Conservation (phyloP, 176 grass and related monocot genomes). For the Calamus simplicifolius region DNA sequence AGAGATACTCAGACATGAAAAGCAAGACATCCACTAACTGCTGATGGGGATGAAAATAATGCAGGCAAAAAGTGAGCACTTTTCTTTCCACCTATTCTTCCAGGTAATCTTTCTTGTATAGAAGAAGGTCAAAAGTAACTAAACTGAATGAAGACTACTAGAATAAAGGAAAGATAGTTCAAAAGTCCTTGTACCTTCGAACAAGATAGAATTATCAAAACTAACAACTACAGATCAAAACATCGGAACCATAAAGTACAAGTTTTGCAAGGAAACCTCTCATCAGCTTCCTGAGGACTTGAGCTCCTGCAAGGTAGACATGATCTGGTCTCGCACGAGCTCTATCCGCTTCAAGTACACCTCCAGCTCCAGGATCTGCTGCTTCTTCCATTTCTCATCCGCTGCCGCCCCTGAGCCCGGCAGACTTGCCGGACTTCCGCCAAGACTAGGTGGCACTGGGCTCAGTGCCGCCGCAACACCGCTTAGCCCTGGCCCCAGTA, state of each 20-base stretch:
- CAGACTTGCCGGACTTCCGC: not conserved
- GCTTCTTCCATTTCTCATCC: constrained; percentile 69
- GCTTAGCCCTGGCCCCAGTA: constrained; percentile 33
- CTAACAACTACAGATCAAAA: too few relatives aligned
- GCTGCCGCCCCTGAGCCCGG: not conserved
- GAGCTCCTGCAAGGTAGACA: constrained; percentile 39
- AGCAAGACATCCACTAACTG: too few relatives aligned
- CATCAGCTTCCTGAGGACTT: constrained; percentile 37
- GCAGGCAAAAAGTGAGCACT: too few relatives aligned
- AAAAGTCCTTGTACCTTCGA: too few relatives aligned
- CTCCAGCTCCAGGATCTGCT: constrained; percentile 78
- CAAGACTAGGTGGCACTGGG: not conserved
- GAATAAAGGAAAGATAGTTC: too few relatives aligned
- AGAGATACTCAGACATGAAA: too few relatives aligned
- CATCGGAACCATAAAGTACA: not conserved
- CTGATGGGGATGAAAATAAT: too few relatives aligned
- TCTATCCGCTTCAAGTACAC: constrained; percentile 79
- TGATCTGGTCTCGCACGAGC: constrained; percentile 63
- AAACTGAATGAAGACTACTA: too few relatives aligned
- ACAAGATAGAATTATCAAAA: too few relatives aligned
- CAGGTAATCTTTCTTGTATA: too few relatives aligned
- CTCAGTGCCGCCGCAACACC: constrained; percentile 17
- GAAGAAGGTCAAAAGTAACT: too few relatives aligned
- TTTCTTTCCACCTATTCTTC: too few relatives aligned
- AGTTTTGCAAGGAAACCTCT: constrained; percentile 9